Evolutionary conservation across 2,329 filamentous ascomycete genomes (phyloP).

Genomic region (Aureobasidium sp.): DNA sequence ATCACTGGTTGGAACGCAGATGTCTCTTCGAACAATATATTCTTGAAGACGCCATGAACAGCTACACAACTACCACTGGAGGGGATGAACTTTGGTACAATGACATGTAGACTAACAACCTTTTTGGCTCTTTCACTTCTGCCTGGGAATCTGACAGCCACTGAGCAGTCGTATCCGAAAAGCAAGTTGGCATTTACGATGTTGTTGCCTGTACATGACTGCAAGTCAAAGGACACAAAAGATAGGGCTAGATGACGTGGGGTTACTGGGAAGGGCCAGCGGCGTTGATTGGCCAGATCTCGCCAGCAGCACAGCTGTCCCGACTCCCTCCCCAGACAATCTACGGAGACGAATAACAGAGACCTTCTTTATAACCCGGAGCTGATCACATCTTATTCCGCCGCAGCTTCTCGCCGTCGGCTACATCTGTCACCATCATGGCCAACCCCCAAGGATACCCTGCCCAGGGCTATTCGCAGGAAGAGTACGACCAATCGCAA

Average conservation of each 20-base stretch:
- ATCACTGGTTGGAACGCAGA: too few species aligned
- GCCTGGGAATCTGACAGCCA: not conserved
- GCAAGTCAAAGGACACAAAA: not conserved
- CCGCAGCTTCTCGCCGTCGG: slow-evolving; percentile 3
- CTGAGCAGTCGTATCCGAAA: not conserved
- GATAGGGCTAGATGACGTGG: not conserved
- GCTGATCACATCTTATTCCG: not conserved
- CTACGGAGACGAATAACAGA: not conserved
- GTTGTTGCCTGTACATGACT: not conserved
- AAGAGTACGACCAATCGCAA: slow-evolving; percentile 14
- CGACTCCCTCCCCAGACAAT: not conserved
- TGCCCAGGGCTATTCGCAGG: slow-evolving; percentile 15
- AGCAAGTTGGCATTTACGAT: not conserved
- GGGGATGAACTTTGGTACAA: not conserved
- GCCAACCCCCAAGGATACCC: slow-evolving; percentile 15
- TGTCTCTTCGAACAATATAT: not conserved
- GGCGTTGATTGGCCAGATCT: slow-evolving; percentile 2
- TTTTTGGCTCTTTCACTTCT: not conserved
- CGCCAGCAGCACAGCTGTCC: not conserved
- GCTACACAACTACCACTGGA: too few species aligned
- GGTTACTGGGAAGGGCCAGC: not conserved
- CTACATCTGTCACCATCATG: slow-evolving; percentile 6
- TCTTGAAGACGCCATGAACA: not conserved
- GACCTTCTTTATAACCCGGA: not conserved
- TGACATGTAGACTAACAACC: too few species aligned